Conservation (phyloP, 495 filamentous ascomycete genomes). For the Tuber borchii region DNA sequence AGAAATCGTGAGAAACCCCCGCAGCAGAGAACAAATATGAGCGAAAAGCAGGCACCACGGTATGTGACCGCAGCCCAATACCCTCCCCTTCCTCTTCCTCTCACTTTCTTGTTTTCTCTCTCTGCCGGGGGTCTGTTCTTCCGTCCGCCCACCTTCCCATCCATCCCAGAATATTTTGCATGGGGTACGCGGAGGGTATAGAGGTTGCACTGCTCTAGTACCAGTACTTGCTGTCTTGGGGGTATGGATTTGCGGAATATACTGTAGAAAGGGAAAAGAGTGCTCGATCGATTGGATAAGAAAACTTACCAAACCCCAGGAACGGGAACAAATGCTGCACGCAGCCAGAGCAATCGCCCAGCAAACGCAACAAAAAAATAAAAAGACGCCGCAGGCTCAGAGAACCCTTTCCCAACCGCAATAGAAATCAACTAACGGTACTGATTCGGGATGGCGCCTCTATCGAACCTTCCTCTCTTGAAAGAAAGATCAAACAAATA, state of each 20-base stretch:
- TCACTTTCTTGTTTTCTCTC: background rate
- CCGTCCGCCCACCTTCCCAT: background rate
- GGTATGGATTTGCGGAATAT: background rate
- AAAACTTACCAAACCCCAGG: slow-evolving; percentile 18
- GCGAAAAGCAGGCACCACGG: background rate
- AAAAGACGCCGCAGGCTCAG: background rate
- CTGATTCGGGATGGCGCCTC: background rate
- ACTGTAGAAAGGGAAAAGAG: background rate
- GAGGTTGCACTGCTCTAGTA: background rate
- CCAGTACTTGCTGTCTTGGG: background rate
- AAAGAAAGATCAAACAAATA: background rate
- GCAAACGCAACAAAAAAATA: background rate
- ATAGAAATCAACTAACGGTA: background rate
- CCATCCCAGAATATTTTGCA: background rate
- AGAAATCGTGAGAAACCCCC: background rate
- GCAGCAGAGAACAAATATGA: background rate
- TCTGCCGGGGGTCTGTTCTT: background rate
- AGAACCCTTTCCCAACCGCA: background rate
- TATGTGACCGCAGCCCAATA: background rate
- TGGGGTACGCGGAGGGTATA: background rate
- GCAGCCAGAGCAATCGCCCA: background rate
- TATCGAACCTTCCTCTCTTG: background rate
- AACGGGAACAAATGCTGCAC: background rate
- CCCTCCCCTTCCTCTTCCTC: background rate
- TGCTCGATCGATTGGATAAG: slow-evolving; percentile 29